Conservation (phyloP, 495 filamentous ascomycete genomes). For the Aspergillus ostianus region DNA sequence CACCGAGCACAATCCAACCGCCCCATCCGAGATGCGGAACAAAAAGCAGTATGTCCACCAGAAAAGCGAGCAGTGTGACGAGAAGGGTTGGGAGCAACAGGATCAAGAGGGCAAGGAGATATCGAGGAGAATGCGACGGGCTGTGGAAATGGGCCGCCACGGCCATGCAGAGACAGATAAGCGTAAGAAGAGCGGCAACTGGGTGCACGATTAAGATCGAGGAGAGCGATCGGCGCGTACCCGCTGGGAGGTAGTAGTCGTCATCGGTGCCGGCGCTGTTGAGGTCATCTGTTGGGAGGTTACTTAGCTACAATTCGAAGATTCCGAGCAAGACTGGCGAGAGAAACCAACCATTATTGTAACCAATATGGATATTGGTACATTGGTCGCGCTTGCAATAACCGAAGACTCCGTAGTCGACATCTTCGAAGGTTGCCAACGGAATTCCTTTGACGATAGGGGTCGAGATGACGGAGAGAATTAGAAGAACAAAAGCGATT, state of each 20-base stretch:
- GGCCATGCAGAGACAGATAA: conserved; percentile 80
- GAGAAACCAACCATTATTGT: conserved; percentile 68
- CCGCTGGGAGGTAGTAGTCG: conserved; percentile 71
- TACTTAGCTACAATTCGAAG: neutral
- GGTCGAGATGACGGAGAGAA: conserved; percentile 88
- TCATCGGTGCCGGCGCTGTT: conserved; percentile 32
- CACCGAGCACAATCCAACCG: conserved; percentile 89
- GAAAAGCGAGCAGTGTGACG: conserved; percentile 80
- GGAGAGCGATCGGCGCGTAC: conserved; percentile 80
- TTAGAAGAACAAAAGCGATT: conserved; percentile 77
- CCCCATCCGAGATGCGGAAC: conserved; percentile 93
- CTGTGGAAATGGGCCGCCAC: conserved; percentile 81
- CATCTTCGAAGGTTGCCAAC: conserved; percentile 69
- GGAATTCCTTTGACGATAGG: conserved; percentile 86
- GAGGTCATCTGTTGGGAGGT: conserved; percentile 34
- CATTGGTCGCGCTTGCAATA: conserved; percentile 69
- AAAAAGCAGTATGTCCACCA: conserved; percentile 94
- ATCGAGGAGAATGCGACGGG: conserved; percentile 90
- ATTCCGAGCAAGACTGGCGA: conserved; percentile 11
- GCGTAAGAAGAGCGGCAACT: conserved; percentile 79
- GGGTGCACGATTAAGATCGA: conserved; percentile 91
- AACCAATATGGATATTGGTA: conserved; percentile 76
- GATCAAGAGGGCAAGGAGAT: conserved; percentile 79
- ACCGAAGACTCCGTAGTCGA: conserved; percentile 91
- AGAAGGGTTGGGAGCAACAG: conserved; percentile 82